Evolutionary conservation across 1,284 basidiomycete genomes (phyloP), one percentile per base, ranked within the genome.

Genomic region (Irpex sp.): DNA sequence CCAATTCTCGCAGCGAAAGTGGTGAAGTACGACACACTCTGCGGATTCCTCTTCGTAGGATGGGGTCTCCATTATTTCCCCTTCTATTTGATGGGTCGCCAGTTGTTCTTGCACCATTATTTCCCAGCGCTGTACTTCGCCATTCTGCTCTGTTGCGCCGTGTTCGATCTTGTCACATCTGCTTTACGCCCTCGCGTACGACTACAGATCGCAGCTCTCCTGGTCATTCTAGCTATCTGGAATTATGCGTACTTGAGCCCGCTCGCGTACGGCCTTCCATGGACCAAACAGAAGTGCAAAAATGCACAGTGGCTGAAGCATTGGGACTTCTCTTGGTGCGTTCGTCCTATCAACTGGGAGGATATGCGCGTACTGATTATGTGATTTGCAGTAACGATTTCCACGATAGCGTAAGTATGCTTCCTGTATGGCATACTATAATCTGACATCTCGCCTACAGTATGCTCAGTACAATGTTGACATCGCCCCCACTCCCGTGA

Each of bases 81-180:
- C 8, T 99, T 99, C 84, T 98, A 88, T 84, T 79, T 97, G 68
- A 98, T 98, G 97, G 79, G 86, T 58, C 93, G 97, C 26, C 97
- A 99, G 73, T 86, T 98, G 54, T 98, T 98, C 85, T 76, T 98
- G 33, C 96, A 98, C 74, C 96, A 98, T 78, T 98, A 98, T 75
- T 90, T 98, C 75, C 96, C 96, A 0, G 94, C 97, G 0, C 82
- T 99, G 13, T 99, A 97, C 76, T 98, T 96, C 72, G 89, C 94
- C 19, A 88, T 98, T 68, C 83, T 99, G 7, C 79, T 95, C 31
- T 82, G 84, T 35, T 91, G 90, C 60, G 83, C 82, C 1, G 81
- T 93, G 1, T 98, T 98, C 70, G 97, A 99, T 75, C 83, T 95
- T 50, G 75, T 87, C 43, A 98, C 95, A 0, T 90, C 90, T 35